A percentile compares a stretch with the other conserved stretches of the same genome.
Conservation (phyloP, 768 basidiomycete species). For the Rhizopogon vulgaris region DNA sequence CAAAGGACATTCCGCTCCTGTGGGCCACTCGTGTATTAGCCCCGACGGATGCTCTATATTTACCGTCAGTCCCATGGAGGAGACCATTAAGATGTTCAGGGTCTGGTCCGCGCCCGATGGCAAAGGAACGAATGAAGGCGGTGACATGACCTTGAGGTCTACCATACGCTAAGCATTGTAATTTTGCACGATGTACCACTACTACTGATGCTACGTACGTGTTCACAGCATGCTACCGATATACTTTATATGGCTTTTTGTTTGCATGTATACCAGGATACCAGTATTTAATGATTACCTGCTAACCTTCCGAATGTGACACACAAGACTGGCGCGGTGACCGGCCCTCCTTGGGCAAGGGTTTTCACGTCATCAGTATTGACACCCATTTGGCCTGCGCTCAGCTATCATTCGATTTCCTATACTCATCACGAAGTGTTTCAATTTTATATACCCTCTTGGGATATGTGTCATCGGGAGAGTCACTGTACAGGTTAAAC, state of each 20-base stretch:
- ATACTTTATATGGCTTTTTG: background rate
- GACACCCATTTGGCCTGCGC: background rate
- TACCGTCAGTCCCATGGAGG: constrained; percentile 57
- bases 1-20: constrained; percentile 46
- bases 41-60: constrained; percentile 60
- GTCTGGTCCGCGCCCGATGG: constrained; percentile 42
- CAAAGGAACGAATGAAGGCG: constrained; percentile 12
- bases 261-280: background rate
- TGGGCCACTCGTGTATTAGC: constrained; percentile 57
- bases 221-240: background rate
- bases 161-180: constrained; percentile 18
- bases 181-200: constrained; percentile 1
- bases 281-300: background rate
- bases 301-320: background rate
- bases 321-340: too few species aligned
- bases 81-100: constrained; percentile 70
- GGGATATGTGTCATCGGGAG: too few species aligned
- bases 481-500: too few species aligned
- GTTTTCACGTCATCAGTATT: background rate
- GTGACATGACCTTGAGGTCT: constrained; percentile 18
- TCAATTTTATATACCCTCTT: too few species aligned
- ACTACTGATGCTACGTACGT: constrained; percentile 4
- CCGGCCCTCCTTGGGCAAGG: too few species aligned
- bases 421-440: background rate
- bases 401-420: background rate